Evolutionary conservation across 1,284 basidiomycete genomes (phyloP).

Genomic region (Pholiota adiposa): DNA sequence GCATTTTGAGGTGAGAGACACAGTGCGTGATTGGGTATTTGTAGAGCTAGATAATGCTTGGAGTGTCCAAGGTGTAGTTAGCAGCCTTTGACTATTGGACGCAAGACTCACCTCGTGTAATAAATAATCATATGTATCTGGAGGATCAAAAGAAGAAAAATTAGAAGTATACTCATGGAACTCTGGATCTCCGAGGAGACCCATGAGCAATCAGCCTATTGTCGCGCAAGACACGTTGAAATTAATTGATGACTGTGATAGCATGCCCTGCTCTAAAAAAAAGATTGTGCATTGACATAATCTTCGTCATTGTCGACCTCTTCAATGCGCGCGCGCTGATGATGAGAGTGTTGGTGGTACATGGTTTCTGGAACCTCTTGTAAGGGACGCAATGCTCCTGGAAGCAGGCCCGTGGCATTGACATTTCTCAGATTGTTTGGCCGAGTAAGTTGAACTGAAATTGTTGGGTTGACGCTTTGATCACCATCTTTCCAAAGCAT

Average conservation of each 20-base stretch:
- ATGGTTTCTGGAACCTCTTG: too few species aligned
- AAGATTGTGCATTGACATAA: too few species aligned
- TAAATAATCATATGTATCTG: constrained; percentile 20
- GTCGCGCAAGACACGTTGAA: constrained; percentile 16
- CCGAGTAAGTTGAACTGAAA: neutral
- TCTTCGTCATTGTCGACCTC: too few species aligned
- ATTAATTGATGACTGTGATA: constrained; percentile 9
- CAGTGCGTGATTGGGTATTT: neutral
- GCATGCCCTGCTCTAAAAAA: too few species aligned
- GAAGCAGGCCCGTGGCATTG: too few species aligned
- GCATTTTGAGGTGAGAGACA: constrained; percentile 4
- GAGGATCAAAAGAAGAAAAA: constrained; percentile 18
- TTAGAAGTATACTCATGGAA: constrained; percentile 6
- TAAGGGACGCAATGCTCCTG: too few species aligned
- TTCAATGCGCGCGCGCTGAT: too few species aligned
- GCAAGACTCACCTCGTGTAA: constrained; percentile 7
- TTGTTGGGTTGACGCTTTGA: neutral
- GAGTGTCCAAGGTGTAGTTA: constrained; percentile 21
- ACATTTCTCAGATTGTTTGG: constrained; percentile 8
- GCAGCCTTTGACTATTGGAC: neutral
- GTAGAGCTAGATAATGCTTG: constrained; percentile 9
- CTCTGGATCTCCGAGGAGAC: constrained; percentile 17
- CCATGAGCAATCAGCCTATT: constrained; percentile 13
- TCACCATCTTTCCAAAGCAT: constrained; percentile 26
- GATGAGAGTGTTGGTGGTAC: too few species aligned